Base-by-base conservation (phyloP, 139 green algal genomes). In the Picochlorum sp. region DNA sequence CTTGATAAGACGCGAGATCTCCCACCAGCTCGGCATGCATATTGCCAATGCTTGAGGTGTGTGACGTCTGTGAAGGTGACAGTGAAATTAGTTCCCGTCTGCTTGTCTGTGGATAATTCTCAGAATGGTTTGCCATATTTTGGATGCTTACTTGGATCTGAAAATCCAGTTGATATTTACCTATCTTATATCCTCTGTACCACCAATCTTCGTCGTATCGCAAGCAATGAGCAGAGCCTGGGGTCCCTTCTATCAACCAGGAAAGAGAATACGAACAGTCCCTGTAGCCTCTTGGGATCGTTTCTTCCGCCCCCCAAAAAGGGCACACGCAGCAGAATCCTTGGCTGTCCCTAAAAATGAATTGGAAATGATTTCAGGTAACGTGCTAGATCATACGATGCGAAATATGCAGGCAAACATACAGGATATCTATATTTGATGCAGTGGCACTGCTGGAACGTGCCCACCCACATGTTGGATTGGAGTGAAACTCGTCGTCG, bases 301-400 rank as follows among this genome's bases (percentile, higher is more conserved):
- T 18, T 18, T 51, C 20, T 14, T 23, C 8, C 1, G 34, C 16
- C 15, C 58, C 58, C 58, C 58, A 59, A 58, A 32, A 20, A 0
- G 57, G 60, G 73, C 87, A 95, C 3, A 60, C 10, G 67, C 88
- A 95, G 38, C 75, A 84, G 62, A 95, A 95, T 45, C 88, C 88
- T 65, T 95, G 88, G 32, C 77, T 88, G 72, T 89, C 74, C 62
- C 76, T 82, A 64, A 52, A 69, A 15, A 52, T 18, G 15, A 6
- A 34, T 32, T 32, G 13, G 0, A 34, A 16, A 38, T 15, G 15
- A 18, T 11, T n/a, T 59, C 21, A 59, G n/a, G 15, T 38, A 28
- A 38, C 2, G n/a, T 59, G 6, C 6, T 38, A 34, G 23, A 59
- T 59, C 13, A 21, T 30, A 15, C 13, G 51, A 30, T 18, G 6